These are phyloP conservation scores for Penicillium bialowiezense DNA, from an alignment of 495 filamentous ascomycete genomes.

Conservation along the genomic window DNA sequence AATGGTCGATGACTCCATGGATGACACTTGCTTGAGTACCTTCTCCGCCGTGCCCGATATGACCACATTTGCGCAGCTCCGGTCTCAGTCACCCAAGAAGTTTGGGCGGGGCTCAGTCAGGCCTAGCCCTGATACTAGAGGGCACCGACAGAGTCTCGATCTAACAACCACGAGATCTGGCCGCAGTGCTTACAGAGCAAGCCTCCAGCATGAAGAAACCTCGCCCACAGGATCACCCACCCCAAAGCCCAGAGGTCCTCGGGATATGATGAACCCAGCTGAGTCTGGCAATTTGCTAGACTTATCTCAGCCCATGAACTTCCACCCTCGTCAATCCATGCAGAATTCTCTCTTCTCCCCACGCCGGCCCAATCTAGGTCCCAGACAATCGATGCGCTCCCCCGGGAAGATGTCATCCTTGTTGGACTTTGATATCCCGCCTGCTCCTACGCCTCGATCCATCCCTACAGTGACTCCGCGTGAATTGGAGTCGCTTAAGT, in stretches of 20 bases:
- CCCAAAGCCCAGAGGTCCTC: constrained; percentile 57
- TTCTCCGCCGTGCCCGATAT: constrained; percentile 88
- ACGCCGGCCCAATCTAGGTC: constrained; percentile 33
- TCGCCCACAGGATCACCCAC: constrained; percentile 56
- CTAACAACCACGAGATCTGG: constrained; percentile 37
- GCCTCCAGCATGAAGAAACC: constrained; percentile 29
- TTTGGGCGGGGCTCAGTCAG: constrained; percentile 33
- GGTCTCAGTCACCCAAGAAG: constrained; percentile 56
- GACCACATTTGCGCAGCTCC: constrained; percentile 75
- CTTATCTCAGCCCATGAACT: constrained; percentile 76
- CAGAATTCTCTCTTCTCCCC: constrained; percentile 41
- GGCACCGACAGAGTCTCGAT: constrained; percentile 19
- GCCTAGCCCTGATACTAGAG: constrained; percentile 14
- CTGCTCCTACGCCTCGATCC: constrained; percentile 83
- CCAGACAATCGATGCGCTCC: constrained; percentile 33
- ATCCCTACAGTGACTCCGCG: constrained; percentile 87
- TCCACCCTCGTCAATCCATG: constrained; percentile 42
- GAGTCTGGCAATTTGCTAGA: constrained; percentile 65
- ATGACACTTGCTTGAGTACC: constrained; percentile 80
- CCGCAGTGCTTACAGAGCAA: constrained; percentile 28
- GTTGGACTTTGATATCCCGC: constrained; percentile 91
- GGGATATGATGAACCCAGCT: constrained; percentile 41
- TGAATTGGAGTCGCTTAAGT: constrained; percentile 90
- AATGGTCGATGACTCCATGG: constrained; percentile 44
- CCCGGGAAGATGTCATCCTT: constrained; percentile 48